Percentiles rank a stretch among this genome's conserved stretches.
Evolutionary conservation across 805 yeast species (phyloP).

Genomic region (Wickerhamiella musiphila): DNA sequence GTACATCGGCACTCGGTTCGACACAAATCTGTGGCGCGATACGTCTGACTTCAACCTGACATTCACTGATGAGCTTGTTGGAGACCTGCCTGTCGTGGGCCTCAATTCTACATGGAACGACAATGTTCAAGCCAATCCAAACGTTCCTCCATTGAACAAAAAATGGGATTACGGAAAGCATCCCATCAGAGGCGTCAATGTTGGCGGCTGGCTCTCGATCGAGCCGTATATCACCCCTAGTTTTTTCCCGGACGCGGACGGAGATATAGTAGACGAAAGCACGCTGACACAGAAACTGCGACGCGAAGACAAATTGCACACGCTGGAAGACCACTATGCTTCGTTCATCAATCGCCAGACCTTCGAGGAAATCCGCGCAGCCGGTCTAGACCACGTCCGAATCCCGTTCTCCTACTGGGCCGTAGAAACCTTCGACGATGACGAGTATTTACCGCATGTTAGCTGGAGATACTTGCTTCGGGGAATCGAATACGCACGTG

Average conservation of each 20-base stretch:
- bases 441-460: constrained; percentile 48
- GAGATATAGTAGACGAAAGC: constrained; percentile 53
- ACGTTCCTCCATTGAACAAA: constrained; percentile 18
- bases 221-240: constrained; percentile 80
- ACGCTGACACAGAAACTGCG: constrained; percentile 30
- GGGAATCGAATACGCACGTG: constrained; percentile 52
- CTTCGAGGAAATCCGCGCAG: constrained; percentile 34
- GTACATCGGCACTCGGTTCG: constrained; percentile 15
- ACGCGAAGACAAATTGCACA: constrained; percentile 31
- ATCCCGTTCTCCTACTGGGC: constrained; percentile 79
- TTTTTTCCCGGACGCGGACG: constrained; percentile 35
- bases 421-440: constrained; percentile 26
- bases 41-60: constrained; percentile 21
- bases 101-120: constrained; percentile 20
- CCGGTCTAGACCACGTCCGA: constrained; percentile 61
- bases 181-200: constrained; percentile 47
- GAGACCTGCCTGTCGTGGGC: constrained; percentile 22
- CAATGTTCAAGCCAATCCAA: constrained; percentile 14
- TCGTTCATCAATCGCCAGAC: constrained; percentile 55
- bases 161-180: constrained; percentile 15
- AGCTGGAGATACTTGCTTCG: constrained; percentile 36
- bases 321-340: constrained; percentile 49
- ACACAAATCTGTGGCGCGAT: constrained; percentile 21
- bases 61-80: constrained; percentile 20
- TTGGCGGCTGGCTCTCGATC: constrained; percentile 80